A percentile compares a stretch with the other conserved stretches of the same genome.
These are phyloP conservation scores for Oryza meridionalis DNA, from an alignment of 176 grass and related monocot species.

Conservation along the genomic window DNA sequence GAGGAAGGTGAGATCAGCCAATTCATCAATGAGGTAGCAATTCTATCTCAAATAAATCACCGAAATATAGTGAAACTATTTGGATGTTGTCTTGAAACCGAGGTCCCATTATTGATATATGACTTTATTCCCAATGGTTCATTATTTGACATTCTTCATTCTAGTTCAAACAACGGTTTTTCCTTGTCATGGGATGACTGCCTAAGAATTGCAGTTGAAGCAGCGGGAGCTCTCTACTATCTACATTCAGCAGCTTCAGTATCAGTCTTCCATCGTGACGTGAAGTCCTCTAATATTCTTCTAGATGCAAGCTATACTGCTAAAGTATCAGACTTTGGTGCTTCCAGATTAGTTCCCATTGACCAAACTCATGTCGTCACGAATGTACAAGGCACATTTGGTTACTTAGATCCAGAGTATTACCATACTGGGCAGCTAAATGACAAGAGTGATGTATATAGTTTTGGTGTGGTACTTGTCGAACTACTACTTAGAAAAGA, in stretches of 20 bases:
- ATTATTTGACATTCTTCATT: background rate
- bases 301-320: background rate
- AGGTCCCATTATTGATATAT: conserved; percentile 15
- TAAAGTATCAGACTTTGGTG: conserved; percentile 22
- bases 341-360: background rate
- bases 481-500: background rate
- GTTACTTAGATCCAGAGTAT: conserved; percentile 6
- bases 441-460: too few relatives aligned
- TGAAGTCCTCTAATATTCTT: too few relatives aligned
- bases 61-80: conserved; percentile 9
- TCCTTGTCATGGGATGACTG: too few relatives aligned
- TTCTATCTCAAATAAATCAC: conserved; percentile 21
- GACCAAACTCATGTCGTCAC: conserved; percentile 6
- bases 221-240: too few relatives aligned
- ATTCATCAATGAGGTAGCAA: conserved; percentile 11
- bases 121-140: conserved; percentile 9
- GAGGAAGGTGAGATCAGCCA: background rate
- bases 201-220: too few relatives aligned
- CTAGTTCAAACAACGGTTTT: background rate
- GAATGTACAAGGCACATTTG: background rate
- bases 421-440: too few relatives aligned
- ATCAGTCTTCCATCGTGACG: too few relatives aligned
- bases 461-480: background rate
- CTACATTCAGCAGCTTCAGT: too few relatives aligned
- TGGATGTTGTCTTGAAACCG: conserved; percentile 19